Evolutionary conservation across 495 filamentous ascomycete genomes (phyloP), one percentile per base, ranked within the genome.

Genomic region (Xylaria longipes): DNA sequence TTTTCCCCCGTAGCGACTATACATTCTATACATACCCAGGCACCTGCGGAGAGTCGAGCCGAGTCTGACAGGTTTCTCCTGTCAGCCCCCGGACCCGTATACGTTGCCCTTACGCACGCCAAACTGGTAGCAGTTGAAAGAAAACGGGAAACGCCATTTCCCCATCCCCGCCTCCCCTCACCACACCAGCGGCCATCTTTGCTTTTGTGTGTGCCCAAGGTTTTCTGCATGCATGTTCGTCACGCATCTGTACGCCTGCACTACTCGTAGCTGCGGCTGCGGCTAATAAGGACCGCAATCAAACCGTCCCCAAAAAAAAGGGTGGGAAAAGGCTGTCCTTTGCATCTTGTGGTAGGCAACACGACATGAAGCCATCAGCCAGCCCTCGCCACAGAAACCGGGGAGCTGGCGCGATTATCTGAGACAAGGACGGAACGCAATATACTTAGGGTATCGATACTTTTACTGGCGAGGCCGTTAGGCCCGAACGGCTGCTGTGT

Each of bases 191-290:
- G 17, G 27, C 22, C 29, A 52, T 37, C 15, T 50, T 66, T 56
- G 17, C 65, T 67, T 67, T 67, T 54, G 46, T 41, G 46, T 35
- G 31, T 56, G 35, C 48, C 48, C 43, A 41, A 67, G 48, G 27
- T 67, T 56, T 67, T 54, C 46, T 67, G 45, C 68, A 70, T 64
- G 58, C 68, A 70, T 50, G 58, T 46, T 31, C 58, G 43, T 70
- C 45, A 63, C 58, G 35, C 46, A 29, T 39, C 35, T 29, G 50
- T 58, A 39, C 57, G 35, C 9, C n/a, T 27, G 37, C 33, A 14
- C n/a, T 65, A 65, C 25, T 68, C 27, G 60, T 64, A 29, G 56
- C 68, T 35, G 68, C 56, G 56, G 57, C 45, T 66, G 29, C 63
- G 43, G 63, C 29, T 64, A 56, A 48, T 60, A 25, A 48, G 66